Conservation (phyloP, 371 early-diverging fungal species). For the Mucor plumbeus region DNA sequence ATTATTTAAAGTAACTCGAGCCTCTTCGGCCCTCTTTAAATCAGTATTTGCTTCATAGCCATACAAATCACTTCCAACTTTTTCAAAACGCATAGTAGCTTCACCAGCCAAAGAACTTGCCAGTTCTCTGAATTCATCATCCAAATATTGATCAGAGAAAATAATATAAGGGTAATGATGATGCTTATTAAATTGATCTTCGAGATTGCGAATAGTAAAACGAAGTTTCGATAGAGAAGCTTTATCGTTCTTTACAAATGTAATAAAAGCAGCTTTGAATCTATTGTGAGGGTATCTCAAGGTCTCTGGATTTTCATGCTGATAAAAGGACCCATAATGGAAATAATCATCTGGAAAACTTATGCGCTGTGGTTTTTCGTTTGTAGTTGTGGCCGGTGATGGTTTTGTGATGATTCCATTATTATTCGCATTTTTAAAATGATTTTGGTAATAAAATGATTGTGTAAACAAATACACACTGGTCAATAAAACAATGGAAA, state of each 20-base stretch:
- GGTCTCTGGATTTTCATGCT: conserved; percentile 26
- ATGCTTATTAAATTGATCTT: conserved; percentile 43
- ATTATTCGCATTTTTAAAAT: not conserved
- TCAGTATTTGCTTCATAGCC: conserved; percentile 39
- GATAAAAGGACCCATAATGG: conserved; percentile 21
- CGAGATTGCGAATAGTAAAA: conserved; percentile 42
- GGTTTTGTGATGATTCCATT: not conserved
- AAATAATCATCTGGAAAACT: conserved; percentile 18
- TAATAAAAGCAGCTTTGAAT: conserved; percentile 47
- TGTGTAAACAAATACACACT: conserved; percentile 13
- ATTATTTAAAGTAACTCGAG: conserved; percentile 33
- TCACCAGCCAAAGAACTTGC: conserved; percentile 26
- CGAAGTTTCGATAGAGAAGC: conserved; percentile 37
- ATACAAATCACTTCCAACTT: conserved; percentile 32
- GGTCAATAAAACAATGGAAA: conserved; percentile 9
- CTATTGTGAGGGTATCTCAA: conserved; percentile 37
- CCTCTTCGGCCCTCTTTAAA: conserved; percentile 33
- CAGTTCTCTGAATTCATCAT: conserved; percentile 44
- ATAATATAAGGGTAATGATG: conserved; percentile 50
- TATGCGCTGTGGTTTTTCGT: not conserved
- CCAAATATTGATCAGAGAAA: conserved; percentile 39
- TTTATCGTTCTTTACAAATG: conserved; percentile 45
- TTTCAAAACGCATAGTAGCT: conserved; percentile 34
- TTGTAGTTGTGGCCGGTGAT: not conserved
- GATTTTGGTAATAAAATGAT: conserved; percentile 5